Evolutionary conservation across 345 rosid species (phyloP).

Genomic region (Diplotaxis tenuifolia): DNA sequence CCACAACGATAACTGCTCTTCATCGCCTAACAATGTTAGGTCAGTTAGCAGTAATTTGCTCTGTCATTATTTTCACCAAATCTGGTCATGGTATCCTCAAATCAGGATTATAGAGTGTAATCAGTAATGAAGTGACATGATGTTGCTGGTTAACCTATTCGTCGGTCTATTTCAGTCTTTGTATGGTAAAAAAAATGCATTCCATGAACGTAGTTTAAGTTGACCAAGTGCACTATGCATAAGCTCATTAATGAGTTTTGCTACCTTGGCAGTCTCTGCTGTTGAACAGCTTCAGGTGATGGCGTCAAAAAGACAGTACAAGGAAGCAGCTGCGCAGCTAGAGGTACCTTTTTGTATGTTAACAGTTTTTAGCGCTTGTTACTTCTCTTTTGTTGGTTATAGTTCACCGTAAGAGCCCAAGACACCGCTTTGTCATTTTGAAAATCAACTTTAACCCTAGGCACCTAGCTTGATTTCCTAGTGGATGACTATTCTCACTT

Average conservation of each 20-base stretch:
- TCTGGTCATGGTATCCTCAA: neutral
- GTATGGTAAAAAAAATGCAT: neutral
- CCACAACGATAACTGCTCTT: conserved; percentile 96
- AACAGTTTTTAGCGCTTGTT: neutral
- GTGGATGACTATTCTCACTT: neutral
- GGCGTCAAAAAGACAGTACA: conserved; percentile 97
- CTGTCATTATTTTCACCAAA: neutral
- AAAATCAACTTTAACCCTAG: neutral
- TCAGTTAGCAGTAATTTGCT: conserved; percentile 36
- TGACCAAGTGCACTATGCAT: neutral
- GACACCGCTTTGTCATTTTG: neutral
- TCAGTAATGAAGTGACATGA: neutral
- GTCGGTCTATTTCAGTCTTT: conserved; percentile 1
- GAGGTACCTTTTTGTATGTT: conserved; percentile 55
- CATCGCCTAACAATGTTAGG: conserved; percentile 99
- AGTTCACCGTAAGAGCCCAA: conserved; percentile 1
- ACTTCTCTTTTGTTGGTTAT: neutral
- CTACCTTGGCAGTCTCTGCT: conserved; percentile 77
- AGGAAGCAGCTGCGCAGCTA: conserved; percentile 96
- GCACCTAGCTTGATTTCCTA: conserved; percentile 1
- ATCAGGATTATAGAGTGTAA: neutral
- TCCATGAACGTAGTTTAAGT: neutral
- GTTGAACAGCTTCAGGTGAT: conserved; percentile 97
- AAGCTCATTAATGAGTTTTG: conserved; percentile 16
- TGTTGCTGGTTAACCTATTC: conserved; percentile 3